These are phyloP conservation scores for Cryptosporidium andersoni DNA, from an alignment of 169 alveolate genomes.

Conservation along the genomic window DNA sequence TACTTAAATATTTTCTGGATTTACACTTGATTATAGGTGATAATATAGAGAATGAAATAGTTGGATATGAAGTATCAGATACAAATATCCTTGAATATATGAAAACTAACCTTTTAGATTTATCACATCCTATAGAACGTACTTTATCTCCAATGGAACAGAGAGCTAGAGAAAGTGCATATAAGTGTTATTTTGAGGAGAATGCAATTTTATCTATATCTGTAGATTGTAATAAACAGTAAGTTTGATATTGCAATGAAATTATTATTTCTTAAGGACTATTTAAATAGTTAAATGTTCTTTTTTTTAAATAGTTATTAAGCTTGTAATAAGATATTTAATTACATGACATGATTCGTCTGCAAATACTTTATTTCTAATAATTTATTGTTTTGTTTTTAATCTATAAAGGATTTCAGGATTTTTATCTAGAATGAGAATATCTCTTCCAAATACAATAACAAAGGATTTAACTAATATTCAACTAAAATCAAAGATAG, in stretches of 20 bases:
- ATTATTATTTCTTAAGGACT: not conserved
- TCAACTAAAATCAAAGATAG: no score
- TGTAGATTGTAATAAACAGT: constrained; percentile 7
- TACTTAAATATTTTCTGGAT: constrained; percentile 50
- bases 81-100: constrained; percentile 22
- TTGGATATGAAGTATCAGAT: not conserved
- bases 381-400: no score
- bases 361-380: no score
- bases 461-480: no score
- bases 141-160: constrained; percentile 66
- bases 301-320: not conserved
- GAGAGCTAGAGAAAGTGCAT: constrained; percentile 50
- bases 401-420: no score
- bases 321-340: not conserved
- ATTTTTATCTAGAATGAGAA: no score
- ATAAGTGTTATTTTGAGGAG: constrained; percentile 18
- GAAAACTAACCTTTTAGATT: constrained; percentile 13
- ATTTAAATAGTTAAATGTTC: not conserved
- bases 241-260: constrained; percentile 6
- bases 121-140: constrained; percentile 40
- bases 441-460: no score
- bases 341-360: not conserved
- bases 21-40: constrained; percentile 18
- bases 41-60: constrained; percentile 20
- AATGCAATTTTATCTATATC: not conserved